These are phyloP conservation scores for Porogramme epimiltina DNA, from an alignment of 1,284 basidiomycete species.

Conservation along the genomic window DNA sequence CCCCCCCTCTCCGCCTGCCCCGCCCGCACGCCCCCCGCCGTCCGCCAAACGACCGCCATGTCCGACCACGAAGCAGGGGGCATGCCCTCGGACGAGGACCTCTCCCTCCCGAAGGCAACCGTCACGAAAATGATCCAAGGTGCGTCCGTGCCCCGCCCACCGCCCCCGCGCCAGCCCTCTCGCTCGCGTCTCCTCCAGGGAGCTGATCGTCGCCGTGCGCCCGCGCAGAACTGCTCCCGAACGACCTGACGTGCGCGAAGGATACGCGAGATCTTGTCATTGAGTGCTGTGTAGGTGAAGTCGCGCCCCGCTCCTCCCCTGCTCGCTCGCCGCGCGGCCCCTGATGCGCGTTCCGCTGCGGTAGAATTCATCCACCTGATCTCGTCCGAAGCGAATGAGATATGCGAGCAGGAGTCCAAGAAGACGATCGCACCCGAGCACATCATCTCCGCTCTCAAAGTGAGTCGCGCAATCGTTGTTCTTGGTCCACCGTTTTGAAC, in stretches of 20 bases:
- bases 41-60: conserved; percentile 47
- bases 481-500: not conserved
- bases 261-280: conserved; percentile 96
- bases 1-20: not conserved
- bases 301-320: not conserved
- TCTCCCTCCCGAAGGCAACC: conserved; percentile 95
- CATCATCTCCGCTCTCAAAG: conserved; percentile 90
- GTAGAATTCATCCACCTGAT: conserved; percentile 98
- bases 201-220: no score
- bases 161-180: conserved; percentile 14
- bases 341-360: conserved; percentile 7
- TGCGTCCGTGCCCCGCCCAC: conserved; percentile 37
- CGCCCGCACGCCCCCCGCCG: not conserved
- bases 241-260: conserved; percentile 90
- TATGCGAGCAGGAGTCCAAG: conserved; percentile 98
- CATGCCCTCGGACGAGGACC: conserved; percentile 80
- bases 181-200: not conserved
- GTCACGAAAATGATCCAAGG: conserved; percentile 97
- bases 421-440: conserved; percentile 99
- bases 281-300: conserved; percentile 96
- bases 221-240: conserved; percentile 82
- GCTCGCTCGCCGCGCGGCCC: conserved; percentile 8
- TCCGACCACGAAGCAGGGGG: conserved; percentile 82
- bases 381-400: conserved; percentile 97
- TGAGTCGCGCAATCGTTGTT: conserved; percentile 30